These are phyloP conservation scores for Lavandula angustifolia DNA, from an alignment of 257 asterid genomes.

Conservation along the genomic window DNA sequence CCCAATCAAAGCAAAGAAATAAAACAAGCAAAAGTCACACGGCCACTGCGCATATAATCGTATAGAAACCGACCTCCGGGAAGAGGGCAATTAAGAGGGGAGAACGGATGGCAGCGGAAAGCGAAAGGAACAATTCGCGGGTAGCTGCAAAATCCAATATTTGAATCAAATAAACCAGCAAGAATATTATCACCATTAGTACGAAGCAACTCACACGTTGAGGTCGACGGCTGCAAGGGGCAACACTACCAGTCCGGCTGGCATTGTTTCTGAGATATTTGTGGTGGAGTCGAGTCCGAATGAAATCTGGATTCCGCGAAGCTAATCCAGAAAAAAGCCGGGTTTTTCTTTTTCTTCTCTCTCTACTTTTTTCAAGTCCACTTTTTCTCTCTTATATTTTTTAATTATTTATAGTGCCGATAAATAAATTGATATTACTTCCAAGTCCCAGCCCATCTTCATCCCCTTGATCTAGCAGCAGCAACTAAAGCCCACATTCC, in stretches of 20 bases:
- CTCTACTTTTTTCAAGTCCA: too few species aligned
- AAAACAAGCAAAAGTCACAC: conserved; percentile 6
- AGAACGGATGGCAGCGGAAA: conserved; percentile 35
- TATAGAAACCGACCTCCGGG: conserved; percentile 31
- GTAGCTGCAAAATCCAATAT: conserved; percentile 34
- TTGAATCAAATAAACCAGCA: conserved; percentile 7
- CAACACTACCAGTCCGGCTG: conserved; percentile 27
- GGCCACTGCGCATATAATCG: conserved; percentile 2
- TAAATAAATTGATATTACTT: too few species aligned
- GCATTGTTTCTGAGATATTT: conserved; percentile 24
- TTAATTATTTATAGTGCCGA: too few species aligned
- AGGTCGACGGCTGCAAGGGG: conserved; percentile 26
- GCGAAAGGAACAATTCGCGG: conserved; percentile 36
- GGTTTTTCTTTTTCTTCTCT: neutral
- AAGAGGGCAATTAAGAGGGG: conserved; percentile 28
- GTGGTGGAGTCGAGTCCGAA: conserved; percentile 3
- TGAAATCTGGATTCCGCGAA: neutral
- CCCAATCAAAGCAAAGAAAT: neutral
- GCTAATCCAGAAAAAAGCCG: conserved; percentile 8
- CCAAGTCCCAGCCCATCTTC: too few species aligned
- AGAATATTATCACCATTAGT: neutral
- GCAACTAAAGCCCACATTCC: neutral
- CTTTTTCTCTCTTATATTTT: neutral
- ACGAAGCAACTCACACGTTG: conserved; percentile 34
- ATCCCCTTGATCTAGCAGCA: neutral